Evolutionary conservation across 139 green algal species (phyloP).

Genomic region (Volvox africanus): DNA sequence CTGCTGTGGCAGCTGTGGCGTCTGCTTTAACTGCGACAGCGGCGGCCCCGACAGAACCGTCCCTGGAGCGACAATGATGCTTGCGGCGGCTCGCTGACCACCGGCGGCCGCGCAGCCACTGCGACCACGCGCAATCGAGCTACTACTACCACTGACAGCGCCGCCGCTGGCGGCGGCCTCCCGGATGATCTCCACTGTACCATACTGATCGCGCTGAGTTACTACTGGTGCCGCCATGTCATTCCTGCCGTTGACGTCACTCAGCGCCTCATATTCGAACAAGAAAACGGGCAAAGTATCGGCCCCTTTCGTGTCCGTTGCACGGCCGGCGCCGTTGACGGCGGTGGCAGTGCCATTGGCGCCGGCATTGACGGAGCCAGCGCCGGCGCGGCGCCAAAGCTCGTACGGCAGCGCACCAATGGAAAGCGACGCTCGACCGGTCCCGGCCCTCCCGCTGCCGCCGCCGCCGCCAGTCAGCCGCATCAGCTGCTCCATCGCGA

Average conservation of each 20-base stretch:
- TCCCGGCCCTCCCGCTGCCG: not conserved
- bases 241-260: not conserved
- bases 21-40: not conserved
- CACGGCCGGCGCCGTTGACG: not conserved
- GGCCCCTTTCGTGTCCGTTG: not conserved
- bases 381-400: not conserved
- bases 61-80: not conserved
- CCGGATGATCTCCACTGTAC: not conserved
- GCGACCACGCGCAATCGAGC: too few relatives aligned
- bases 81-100: not conserved
- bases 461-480: not conserved
- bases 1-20: not conserved
- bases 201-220: conserved; percentile 21
- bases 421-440: not conserved
- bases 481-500: conserved; percentile 36
- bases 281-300: conserved; percentile 51
- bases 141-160: not conserved
- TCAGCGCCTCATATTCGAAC: conserved; percentile 54
- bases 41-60: not conserved
- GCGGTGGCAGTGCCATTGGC: not conserved
- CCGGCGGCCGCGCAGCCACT: not conserved
- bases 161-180: not conserved
- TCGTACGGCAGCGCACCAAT: not conserved
- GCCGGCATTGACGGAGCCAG: not conserved
- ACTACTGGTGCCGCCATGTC: not conserved